Base-by-base conservation (phyloP, 768 basidiomycete species). In the Podaxis sp. region DNA sequence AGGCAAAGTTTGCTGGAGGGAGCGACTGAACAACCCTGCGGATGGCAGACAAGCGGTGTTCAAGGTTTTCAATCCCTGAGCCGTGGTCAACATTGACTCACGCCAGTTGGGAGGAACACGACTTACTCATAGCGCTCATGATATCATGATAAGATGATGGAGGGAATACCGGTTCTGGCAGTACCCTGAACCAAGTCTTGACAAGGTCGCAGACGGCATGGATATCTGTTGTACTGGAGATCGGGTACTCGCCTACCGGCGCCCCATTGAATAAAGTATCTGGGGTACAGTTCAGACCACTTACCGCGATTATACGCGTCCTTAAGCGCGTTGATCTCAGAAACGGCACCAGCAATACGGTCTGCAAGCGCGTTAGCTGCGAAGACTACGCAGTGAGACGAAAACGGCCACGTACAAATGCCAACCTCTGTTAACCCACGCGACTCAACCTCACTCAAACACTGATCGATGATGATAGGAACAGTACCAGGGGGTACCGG, bases 131-230 rank as follows among this genome's bases (percentile, higher is more conserved):
- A 0, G 86, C 87, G 46, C 84, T 82, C 68, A 94, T 87, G 49
- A 91, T 80, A 3, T 85, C 81, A 66, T 82, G 77, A 71, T 93
- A 94, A 2, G 83, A 83, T 6, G 80, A 73, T 17, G 88, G 73
- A 27, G 91, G 90, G 74, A 95, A 89, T 38, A 94, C 75, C 9
- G 91, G 86, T 64, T 91, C 90, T 11, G 93, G 93, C 15, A 95
- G 78, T 12, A 89, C 77, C 37, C 93, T 85, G 79, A 94, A 89
- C 91, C 91, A 94, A 0, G 88, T 84, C 76, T 94, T 94, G 70
- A 95, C 82, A 63, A 91, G 75, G 70, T 93, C 93, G 63, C 92
- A 87, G 40, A 94, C 84, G 37, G 90, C 90, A 72, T 93, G 88
- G 47, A 94, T 88, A 67, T 95, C 93, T 1, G 86, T 86, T 25